Conservation (phyloP, 2,329 filamentous ascomycete genomes). For the Penicillium capsulatum region DNA sequence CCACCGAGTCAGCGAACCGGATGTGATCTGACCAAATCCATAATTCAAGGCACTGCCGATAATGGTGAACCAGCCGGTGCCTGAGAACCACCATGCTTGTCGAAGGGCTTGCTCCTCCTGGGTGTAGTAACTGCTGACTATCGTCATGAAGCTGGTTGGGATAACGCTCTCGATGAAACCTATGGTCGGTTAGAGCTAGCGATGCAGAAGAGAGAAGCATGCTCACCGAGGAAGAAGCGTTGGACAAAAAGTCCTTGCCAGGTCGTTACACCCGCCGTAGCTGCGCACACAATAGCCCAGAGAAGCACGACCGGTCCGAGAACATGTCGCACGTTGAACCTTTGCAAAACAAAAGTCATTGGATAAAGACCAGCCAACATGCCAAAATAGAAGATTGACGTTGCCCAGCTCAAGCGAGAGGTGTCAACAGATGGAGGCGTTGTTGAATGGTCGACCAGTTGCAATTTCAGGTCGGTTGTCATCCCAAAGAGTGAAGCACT, state of each 20-base stretch:
- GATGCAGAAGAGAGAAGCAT: neutral
- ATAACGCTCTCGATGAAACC: constrained; percentile 60
- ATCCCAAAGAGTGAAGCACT: constrained; percentile 71
- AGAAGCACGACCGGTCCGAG: constrained; percentile 55
- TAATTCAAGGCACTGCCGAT: constrained; percentile 63
- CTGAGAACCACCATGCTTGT: constrained; percentile 65
- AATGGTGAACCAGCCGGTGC: constrained; percentile 55
- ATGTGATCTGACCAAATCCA: constrained; percentile 60
- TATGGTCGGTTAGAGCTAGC: constrained; percentile 1
- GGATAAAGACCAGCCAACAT: constrained; percentile 72
- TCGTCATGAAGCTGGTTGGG: constrained; percentile 63
- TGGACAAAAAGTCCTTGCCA: constrained; percentile 63
- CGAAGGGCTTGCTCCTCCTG: constrained; percentile 61
- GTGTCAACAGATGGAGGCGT: constrained; percentile 60
- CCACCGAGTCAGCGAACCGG: constrained; percentile 56
- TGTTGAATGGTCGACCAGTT: constrained; percentile 49
- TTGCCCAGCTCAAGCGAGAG: constrained; percentile 68
- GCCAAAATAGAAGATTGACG: constrained; percentile 75
- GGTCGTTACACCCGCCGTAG: constrained; percentile 62
- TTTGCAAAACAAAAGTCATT: constrained; percentile 66
- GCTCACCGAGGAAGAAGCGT: constrained; percentile 53
- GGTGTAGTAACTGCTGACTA: constrained; percentile 60
- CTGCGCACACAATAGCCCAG: constrained; percentile 65
- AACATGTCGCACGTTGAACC: constrained; percentile 61
- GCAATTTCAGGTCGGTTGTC: constrained; percentile 63